Evolutionary conservation across 768 basidiomycete species (phyloP).

Genomic region (Plicaturopsis crispa): DNA sequence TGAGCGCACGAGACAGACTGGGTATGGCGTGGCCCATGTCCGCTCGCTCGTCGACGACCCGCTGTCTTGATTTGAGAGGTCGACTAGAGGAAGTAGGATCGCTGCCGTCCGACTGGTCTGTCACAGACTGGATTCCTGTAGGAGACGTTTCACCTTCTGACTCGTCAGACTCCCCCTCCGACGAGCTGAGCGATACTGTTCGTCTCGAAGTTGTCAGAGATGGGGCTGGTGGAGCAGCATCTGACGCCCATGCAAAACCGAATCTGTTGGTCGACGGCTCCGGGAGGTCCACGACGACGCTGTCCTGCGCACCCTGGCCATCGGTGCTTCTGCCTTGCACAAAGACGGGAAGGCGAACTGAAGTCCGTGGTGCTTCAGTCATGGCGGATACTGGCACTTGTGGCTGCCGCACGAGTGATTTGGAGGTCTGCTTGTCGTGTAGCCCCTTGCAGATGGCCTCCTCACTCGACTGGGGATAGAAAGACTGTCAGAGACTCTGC

Average conservation of each 20-base stretch:
- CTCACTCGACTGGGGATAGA: too few relatives aligned
- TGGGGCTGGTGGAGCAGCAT: constrained; percentile 30
- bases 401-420: constrained; percentile 1
- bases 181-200: constrained; percentile 35
- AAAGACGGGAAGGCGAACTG: constrained; percentile 42
- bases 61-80: constrained; percentile 15
- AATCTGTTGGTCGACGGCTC: constrained; percentile 49
- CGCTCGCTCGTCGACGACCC: constrained; percentile 9
- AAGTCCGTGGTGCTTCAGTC: constrained; percentile 28
- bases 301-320: constrained; percentile 35
- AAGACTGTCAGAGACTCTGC: too few relatives aligned
- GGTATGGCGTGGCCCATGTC: constrained; percentile 29
- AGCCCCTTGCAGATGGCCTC: too few relatives aligned
- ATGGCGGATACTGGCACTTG: constrained; percentile 9
- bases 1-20: constrained; percentile 68
- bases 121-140: constrained; percentile 20
- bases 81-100: constrained; percentile 18
- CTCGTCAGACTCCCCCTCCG: constrained; percentile 42
- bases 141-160: constrained; percentile 37
- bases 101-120: constrained; percentile 23
- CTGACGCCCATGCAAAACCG: constrained; percentile 50
- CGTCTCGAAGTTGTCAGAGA: constrained; percentile 29
- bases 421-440: too few relatives aligned
- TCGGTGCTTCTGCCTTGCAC: constrained; percentile 35
- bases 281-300: constrained; percentile 38